Conservation (phyloP, 2,329 filamentous ascomycete species). For the Thermochaetoides dissita region DNA sequence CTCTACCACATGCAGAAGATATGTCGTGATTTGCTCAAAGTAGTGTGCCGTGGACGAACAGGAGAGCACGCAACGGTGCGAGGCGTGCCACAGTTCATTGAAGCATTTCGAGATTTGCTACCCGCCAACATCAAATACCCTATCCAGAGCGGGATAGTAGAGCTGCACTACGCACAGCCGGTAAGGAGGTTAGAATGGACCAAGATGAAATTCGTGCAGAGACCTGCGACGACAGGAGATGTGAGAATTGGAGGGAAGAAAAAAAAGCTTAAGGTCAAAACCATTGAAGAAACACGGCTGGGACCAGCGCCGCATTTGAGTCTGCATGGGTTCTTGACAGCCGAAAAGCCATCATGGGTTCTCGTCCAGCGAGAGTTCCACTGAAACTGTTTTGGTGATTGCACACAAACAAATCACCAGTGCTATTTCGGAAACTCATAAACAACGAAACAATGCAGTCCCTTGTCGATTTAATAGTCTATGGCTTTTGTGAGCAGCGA, state of each 20-base stretch:
- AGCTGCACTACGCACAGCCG: slow-evolving; percentile 19
- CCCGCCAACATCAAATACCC: slow-evolving; percentile 23
- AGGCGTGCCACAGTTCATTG: slow-evolving; percentile 28
- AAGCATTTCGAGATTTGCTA: slow-evolving; percentile 34
- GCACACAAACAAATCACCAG: no score
- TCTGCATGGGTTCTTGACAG: not conserved
- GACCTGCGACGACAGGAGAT: slow-evolving; percentile 1
- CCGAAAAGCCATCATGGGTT: not conserved
- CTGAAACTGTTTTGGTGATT: no score
- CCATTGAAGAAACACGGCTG: not conserved
- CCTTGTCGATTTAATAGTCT: no score
- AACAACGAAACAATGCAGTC: no score
- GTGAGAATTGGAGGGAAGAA: not conserved
- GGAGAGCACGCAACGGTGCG: slow-evolving; percentile 11
- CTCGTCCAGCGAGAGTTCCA: not conserved
- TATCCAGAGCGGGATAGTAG: slow-evolving; percentile 25
- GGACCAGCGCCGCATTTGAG: not conserved
- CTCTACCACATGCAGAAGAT: slow-evolving; percentile 10
- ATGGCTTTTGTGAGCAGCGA: no score
- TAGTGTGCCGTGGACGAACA: not conserved
- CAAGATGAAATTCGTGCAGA: not conserved
- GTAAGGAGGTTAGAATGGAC: not conserved
- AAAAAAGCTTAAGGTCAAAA: not conserved
- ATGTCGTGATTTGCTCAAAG: slow-evolving; percentile 12
- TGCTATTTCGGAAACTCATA: no score